These are phyloP conservation scores for Xylariaceae sp. DNA, from an alignment of 2,329 filamentous ascomycete species.

Conservation along the genomic window DNA sequence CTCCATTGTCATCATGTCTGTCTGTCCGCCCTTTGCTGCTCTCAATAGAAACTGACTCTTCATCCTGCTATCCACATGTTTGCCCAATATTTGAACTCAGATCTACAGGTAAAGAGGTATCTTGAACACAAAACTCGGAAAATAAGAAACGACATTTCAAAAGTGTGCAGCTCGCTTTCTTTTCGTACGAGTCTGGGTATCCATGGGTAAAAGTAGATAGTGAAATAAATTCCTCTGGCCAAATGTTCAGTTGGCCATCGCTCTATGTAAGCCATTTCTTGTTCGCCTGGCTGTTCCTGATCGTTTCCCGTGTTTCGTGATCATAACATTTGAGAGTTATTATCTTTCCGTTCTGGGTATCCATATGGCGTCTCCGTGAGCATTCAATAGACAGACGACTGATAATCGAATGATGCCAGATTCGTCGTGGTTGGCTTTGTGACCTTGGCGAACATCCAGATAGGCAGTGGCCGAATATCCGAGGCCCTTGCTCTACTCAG, in stretches of 20 bases:
- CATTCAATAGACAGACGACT: too few species aligned
- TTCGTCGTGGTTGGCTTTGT: too few species aligned
- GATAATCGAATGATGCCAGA: too few species aligned
- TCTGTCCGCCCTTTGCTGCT: too few species aligned
- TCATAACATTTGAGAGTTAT: too few species aligned
- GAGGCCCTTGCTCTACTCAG: constrained; percentile 11
- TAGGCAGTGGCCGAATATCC: too few species aligned
- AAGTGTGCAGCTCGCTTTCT: constrained; percentile 11
- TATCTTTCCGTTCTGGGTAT: too few species aligned
- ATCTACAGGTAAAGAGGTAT: constrained; percentile 27
- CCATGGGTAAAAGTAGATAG: constrained; percentile 11
- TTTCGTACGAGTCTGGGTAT: constrained; percentile 17
- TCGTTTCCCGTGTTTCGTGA: too few species aligned
- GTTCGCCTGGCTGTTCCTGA: constrained; percentile 14
- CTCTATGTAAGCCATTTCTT: constrained; percentile 25
- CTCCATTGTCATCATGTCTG: too few species aligned
- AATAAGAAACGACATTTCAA: constrained; percentile 9
- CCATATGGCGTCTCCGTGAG: too few species aligned
- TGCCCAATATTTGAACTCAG: constrained; percentile 13
- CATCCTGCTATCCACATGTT: constrained; percentile 14
- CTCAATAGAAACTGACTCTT: too few species aligned
- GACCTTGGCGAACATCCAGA: too few species aligned
- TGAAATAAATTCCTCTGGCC: constrained; percentile 20
- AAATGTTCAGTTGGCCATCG: constrained; percentile 23
- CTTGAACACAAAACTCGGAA: constrained; percentile 19